Percentiles rank a stretch among this genome's conserved stretches.
Conservation (phyloP, 2,329 filamentous ascomycete species). For the Oidium heveae region DNA sequence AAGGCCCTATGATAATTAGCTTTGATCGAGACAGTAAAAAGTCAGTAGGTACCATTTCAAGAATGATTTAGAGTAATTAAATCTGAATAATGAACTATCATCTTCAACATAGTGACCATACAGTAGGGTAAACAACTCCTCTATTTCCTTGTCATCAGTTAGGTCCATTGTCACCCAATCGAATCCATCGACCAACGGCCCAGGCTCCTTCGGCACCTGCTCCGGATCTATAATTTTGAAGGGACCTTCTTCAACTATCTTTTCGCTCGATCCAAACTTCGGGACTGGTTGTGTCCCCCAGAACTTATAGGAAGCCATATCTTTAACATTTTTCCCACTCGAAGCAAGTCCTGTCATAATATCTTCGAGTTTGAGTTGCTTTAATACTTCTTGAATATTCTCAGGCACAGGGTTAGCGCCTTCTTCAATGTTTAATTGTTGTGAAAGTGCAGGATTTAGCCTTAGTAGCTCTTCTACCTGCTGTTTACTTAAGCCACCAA, state of each 20-base stretch:
- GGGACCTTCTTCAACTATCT: slow-evolving; percentile 46
- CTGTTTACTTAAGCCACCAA: slow-evolving; percentile 24
- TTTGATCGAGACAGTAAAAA: not conserved
- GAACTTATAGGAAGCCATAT: slow-evolving; percentile 95
- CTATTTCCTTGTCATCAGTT: slow-evolving; percentile 48
- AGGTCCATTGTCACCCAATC: slow-evolving; percentile 89
- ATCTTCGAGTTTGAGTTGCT: slow-evolving; percentile 40
- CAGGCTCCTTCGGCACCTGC: slow-evolving; percentile 52
- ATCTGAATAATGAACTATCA: slow-evolving; percentile 87
- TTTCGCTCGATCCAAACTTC: slow-evolving; percentile 41
- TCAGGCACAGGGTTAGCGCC: slow-evolving; percentile 14
- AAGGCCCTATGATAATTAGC: slow-evolving; percentile 39
- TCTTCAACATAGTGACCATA: slow-evolving; percentile 95
- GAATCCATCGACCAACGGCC: slow-evolving; percentile 55
- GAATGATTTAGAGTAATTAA: slow-evolving; percentile 80
- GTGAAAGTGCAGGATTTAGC: slow-evolving; percentile 47
- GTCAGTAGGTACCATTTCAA: slow-evolving; percentile 38
- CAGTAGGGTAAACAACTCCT: slow-evolving; percentile 78
- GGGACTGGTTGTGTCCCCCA: slow-evolving; percentile 95
- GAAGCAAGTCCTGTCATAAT: slow-evolving; percentile 52
- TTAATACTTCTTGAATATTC: slow-evolving; percentile 26
- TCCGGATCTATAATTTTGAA: slow-evolving; percentile 60
- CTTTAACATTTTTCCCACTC: slow-evolving; percentile 71
- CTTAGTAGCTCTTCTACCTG: slow-evolving; percentile 41
- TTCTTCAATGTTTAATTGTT: slow-evolving; percentile 22